Conservation (phyloP, 169 alveolate genomes). For the Eimeria maxima region DNA sequence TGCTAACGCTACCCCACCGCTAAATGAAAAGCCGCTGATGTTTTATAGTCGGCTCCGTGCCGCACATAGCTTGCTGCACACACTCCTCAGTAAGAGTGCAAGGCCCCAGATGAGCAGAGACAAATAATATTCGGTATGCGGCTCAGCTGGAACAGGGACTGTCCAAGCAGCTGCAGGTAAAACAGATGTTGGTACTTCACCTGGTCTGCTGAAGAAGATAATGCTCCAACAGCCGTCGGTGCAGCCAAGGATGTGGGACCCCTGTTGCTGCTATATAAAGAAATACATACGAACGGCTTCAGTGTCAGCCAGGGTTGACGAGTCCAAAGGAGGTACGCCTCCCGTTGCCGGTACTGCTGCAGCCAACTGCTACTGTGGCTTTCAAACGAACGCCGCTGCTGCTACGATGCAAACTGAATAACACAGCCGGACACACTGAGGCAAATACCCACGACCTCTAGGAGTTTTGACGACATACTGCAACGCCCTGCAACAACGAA, state of each 20-base stretch:
- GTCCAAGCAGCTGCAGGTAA: neutral
- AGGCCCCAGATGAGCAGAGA: slow-evolving; percentile 11
- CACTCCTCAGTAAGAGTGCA: neutral
- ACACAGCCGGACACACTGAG: slow-evolving; percentile 7
- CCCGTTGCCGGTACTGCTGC: slow-evolving; percentile 40
- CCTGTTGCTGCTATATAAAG: slow-evolving; percentile 20
- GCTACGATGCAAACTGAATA: slow-evolving; percentile 26
- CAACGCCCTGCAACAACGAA: slow-evolving; percentile 13
- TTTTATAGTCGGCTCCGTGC: neutral
- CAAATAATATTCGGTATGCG: neutral
- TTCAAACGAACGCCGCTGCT: neutral
- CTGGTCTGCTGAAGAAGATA: neutral
- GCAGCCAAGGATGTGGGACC: neutral
- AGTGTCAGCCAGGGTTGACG: neutral
- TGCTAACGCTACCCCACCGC: slow-evolving; percentile 36
- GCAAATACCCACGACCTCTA: slow-evolving; percentile 29
- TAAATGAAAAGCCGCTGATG: slow-evolving; percentile 29
- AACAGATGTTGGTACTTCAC: neutral
- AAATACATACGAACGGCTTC: neutral
- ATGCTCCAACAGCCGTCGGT: neutral
- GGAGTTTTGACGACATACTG: slow-evolving; percentile 30
- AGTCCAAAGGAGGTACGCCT: neutral
- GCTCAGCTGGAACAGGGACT: neutral
- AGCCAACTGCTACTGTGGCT: slow-evolving; percentile 5
- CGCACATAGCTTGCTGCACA: slow-evolving; percentile 64